Evolutionary conservation across 2,329 filamentous ascomycete genomes (phyloP).

Genomic region (Hypoxylon sp.): DNA sequence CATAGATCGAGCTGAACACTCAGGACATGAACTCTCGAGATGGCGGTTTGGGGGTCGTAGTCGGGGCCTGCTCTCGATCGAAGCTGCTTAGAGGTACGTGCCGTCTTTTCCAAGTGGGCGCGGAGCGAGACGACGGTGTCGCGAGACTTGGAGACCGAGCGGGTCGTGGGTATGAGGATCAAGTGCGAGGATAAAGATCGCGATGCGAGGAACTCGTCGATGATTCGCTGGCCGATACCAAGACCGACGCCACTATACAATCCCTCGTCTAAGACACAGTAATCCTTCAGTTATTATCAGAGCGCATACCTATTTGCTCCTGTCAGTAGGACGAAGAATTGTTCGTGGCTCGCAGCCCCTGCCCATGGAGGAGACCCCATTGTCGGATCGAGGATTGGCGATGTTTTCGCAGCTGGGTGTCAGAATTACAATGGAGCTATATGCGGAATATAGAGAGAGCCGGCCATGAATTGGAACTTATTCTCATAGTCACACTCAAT

Average conservation of each 20-base stretch:
- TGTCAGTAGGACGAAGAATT: conserved; percentile 54
- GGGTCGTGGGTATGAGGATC: conserved; percentile 86
- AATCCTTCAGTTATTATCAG: conserved; percentile 2
- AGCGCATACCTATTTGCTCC: conserved; percentile 55
- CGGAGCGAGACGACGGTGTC: conserved; percentile 78
- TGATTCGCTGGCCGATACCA: conserved; percentile 84
- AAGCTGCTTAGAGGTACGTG: conserved; percentile 58
- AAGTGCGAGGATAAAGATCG: conserved; percentile 78
- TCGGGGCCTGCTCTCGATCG: conserved; percentile 57
- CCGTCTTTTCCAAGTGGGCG: conserved; percentile 70
- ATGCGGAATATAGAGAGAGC: not conserved
- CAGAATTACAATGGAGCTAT: not conserved
- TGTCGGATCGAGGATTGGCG: conserved; percentile 8
- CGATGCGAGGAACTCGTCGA: conserved; percentile 87
- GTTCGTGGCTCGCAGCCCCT: conserved; percentile 52
- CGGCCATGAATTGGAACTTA: not conserved
- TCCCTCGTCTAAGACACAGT: conserved; percentile 31
- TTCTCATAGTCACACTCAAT: conserved; percentile 2
- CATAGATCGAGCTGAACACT: conserved; percentile 73
- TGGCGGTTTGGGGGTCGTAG: conserved; percentile 61
- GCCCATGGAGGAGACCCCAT: conserved; percentile 54
- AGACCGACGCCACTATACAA: conserved; percentile 83
- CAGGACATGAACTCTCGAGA: conserved; percentile 70
- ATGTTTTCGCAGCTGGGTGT: not conserved
- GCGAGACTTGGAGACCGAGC: conserved; percentile 79